Evolutionary conservation across 495 filamentous ascomycete genomes (phyloP), one percentile per base, ranked within the genome.

Genomic region (Podospora appendiculata): DNA sequence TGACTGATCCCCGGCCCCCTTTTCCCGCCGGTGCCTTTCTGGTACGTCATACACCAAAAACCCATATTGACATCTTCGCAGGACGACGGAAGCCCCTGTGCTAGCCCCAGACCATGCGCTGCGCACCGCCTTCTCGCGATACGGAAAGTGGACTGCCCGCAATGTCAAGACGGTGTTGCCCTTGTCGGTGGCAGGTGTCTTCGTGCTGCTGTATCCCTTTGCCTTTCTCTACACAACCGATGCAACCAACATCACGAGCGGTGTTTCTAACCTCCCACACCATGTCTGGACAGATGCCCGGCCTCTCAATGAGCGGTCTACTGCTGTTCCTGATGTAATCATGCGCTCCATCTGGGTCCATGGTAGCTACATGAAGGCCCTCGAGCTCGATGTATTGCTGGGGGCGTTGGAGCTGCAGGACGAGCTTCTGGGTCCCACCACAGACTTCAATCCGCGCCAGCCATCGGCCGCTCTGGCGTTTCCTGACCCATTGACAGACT

Each of bases 241-340:
- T 60, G 73, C 79, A 58, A 71, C 72, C 64, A 75, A 81, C 40
- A 75, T 80, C 55, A 77, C 76, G 49, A 75, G 76, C 61, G 74
- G 80, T 68, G 71, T 78, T 47, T 78, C 82, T 45, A 73, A 78
- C 54, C 74, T 87, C 12, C 85, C 86, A 14, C 80, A 86, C 60
- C 82, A 88, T 75, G 86, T 86, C 48, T 89, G 86, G 86, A 88
- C 85, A 18, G 82, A 83, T 38, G 84, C 84, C 6, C 78, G 79
- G 45, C 80, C 82, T 19, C 76, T 82, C 49, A 56, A 64, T 45
- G 69, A 70, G 39, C 55, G 58, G 41, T 54, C 54, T 4, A 59
- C 43, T 19, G 59, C 66, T 36, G 69, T 69, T 35, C 70, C 75
- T 6, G 78, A 81, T 57, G 74, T 81, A 38, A 72, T 77, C 43